A percentile compares a stretch with the other conserved stretches of the same genome.
phyloP scores from a whole-genome alignment of 106 monocot species.

The Dioscorea dumetorum region DNA sequence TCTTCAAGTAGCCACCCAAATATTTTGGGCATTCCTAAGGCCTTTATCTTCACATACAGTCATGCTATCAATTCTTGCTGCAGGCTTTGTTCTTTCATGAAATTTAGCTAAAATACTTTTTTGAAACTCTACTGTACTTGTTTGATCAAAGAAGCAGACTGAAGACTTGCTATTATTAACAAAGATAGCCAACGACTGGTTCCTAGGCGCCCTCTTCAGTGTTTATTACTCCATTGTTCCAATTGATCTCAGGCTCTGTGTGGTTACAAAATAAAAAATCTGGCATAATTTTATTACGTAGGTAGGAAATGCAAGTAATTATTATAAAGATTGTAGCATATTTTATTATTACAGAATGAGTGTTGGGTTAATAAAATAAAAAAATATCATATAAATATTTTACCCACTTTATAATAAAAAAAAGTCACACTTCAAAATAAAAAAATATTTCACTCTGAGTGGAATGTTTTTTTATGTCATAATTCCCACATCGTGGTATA shows the following conservation, averaged over 20 bases:
- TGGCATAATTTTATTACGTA: too few relatives aligned
- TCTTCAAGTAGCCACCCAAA: background rate
- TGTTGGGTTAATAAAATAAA: too few relatives aligned
- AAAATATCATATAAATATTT: too few relatives aligned
- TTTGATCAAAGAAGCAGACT: slow-evolving; percentile 50
- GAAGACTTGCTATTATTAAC: slow-evolving; percentile 29
- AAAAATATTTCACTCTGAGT: too few relatives aligned
- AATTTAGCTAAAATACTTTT: background rate
- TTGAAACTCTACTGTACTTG: slow-evolving; percentile 9
- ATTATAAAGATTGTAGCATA: too few relatives aligned
- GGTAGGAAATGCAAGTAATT: too few relatives aligned
- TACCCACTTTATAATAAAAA: too few relatives aligned
- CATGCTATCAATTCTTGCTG: background rate
- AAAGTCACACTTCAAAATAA: too few relatives aligned
- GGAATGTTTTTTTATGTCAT: too few relatives aligned
- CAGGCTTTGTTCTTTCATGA: background rate
- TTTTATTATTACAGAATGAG: too few relatives aligned
- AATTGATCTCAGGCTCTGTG: slow-evolving; percentile 51
- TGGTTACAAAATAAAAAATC: too few relatives aligned
- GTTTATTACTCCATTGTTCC: slow-evolving; percentile 33
- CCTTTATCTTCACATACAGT: background rate
- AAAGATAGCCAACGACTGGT: slow-evolving; percentile 39
- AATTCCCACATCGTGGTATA: too few relatives aligned
- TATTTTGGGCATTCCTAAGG: background rate
- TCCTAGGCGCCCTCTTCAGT: slow-evolving; percentile 48